phyloP scores from a whole-genome alignment of 2,329 filamentous ascomycete species.

The Pseudocercospora musae region DNA sequence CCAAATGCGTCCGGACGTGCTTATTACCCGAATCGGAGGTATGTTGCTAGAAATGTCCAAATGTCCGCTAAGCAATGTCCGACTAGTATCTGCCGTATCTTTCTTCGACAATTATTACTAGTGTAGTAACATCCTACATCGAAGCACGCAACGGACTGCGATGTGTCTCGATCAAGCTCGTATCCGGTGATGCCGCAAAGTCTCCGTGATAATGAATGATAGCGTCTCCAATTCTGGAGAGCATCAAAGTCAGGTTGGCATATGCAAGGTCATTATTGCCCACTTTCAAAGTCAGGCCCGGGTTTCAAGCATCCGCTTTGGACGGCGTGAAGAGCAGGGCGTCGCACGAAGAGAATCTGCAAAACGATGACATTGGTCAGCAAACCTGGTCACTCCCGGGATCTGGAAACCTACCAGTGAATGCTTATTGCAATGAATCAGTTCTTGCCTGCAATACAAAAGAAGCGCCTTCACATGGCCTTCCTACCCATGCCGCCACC shows the following conservation, averaged over 20 bases:
- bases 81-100: too few relatives aligned
- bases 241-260: neutral
- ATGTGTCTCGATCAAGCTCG: neutral
- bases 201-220: neutral
- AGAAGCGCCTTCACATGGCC: neutral
- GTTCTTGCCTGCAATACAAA: neutral
- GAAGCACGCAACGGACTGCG: neutral
- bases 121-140: neutral
- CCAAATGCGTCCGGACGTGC: too few relatives aligned
- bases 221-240: neutral
- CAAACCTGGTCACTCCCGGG: neutral
- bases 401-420: neutral
- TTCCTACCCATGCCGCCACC: neutral
- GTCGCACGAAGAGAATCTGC: neutral
- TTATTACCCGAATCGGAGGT: too few relatives aligned
- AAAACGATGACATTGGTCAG: neutral
- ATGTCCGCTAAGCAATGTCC: too few relatives aligned
- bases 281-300: neutral
- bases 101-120: neutral
- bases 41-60: too few relatives aligned
- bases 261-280: neutral
- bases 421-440: neutral
- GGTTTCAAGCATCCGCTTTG: neutral
- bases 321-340: neutral
- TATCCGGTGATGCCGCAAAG: neutral